These are phyloP conservation scores for Fabrea salina DNA, from an alignment of 169 alveolate genomes.

Conservation along the genomic window DNA sequence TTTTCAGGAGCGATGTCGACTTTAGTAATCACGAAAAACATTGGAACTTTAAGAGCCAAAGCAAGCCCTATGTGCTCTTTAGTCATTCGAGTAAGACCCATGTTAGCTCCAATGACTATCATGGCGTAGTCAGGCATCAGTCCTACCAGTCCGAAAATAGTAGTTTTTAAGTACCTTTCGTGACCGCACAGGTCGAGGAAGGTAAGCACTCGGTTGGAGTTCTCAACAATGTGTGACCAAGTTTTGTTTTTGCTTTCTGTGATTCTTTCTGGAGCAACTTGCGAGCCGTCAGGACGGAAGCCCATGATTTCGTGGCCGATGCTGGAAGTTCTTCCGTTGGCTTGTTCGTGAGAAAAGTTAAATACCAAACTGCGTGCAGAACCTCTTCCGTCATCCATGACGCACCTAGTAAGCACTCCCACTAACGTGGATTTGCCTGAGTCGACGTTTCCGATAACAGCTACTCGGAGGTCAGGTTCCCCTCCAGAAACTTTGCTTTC, in stretches of 20 bases:
- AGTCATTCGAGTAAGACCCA: constrained; percentile 88
- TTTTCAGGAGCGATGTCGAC: constrained; percentile 86
- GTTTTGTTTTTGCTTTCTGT: constrained; percentile 64
- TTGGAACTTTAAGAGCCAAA: constrained; percentile 80
- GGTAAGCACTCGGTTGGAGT: constrained; percentile 59
- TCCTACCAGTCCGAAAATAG: constrained; percentile 85
- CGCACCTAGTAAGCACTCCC: constrained; percentile 79
- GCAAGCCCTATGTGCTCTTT: constrained; percentile 87
- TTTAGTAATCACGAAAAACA: constrained; percentile 84
- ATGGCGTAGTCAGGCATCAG: constrained; percentile 83
- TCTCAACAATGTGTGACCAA: constrained; percentile 74
- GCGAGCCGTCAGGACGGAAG: constrained; percentile 45
- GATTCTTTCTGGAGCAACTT: constrained; percentile 52
- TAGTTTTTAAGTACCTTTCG: constrained; percentile 87
- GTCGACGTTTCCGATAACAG: constrained; percentile 86
- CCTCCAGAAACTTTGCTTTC: neutral
- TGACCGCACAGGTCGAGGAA: constrained; percentile 89
- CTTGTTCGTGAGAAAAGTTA: constrained; percentile 83
- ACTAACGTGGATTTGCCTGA: constrained; percentile 86
- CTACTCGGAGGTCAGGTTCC: constrained; percentile 58
- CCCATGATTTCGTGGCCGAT: constrained; percentile 88
- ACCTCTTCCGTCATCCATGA: constrained; percentile 89
- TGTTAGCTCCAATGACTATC: constrained; percentile 86
- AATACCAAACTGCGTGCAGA: constrained; percentile 78
- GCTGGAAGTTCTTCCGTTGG: constrained; percentile 83